Conservation (phyloP, 2,329 filamentous ascomycete species). For the Helotiales sp. region DNA sequence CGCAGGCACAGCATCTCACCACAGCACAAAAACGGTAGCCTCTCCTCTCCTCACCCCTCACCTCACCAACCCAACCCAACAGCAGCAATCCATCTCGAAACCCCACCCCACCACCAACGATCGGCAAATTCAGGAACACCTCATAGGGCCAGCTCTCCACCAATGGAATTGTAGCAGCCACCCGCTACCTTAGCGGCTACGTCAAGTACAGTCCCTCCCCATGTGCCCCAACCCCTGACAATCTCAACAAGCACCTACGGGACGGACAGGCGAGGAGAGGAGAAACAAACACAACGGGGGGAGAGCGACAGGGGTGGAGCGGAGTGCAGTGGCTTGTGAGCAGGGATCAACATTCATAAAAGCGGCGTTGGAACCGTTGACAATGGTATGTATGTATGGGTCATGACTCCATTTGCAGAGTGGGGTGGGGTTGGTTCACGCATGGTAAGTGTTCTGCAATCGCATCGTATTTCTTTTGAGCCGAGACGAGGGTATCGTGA, state of each 20-base stretch:
- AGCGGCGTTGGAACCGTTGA: not conserved
- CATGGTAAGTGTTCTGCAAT: constrained; percentile 5
- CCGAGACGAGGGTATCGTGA: constrained; percentile 4
- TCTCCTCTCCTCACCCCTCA: not conserved
- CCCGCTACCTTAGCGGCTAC: constrained; percentile 1
- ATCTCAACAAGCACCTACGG: not conserved
- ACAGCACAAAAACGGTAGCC: too few species aligned
- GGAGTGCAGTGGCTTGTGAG: not conserved
- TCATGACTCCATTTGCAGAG: constrained; percentile 1
- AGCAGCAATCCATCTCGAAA: not conserved
- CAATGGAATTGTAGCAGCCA: not conserved
- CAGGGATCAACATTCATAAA: not conserved
- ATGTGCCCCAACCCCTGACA: constrained; percentile 9
- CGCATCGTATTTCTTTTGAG: not conserved
- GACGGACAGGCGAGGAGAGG: not conserved
- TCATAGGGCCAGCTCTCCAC: constrained; percentile 10
- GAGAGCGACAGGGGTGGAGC: not conserved
- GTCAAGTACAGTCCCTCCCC: not conserved
- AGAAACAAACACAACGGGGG: not conserved
- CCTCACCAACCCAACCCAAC: not conserved
- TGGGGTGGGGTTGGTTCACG: not conserved
- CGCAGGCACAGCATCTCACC: not conserved
- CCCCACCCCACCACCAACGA: not conserved
- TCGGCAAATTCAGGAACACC: constrained; percentile 13
- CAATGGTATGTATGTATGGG: not conserved